Conservation (phyloP, 768 basidiomycete genomes). For the Pleurotus salmoneostramineus region DNA sequence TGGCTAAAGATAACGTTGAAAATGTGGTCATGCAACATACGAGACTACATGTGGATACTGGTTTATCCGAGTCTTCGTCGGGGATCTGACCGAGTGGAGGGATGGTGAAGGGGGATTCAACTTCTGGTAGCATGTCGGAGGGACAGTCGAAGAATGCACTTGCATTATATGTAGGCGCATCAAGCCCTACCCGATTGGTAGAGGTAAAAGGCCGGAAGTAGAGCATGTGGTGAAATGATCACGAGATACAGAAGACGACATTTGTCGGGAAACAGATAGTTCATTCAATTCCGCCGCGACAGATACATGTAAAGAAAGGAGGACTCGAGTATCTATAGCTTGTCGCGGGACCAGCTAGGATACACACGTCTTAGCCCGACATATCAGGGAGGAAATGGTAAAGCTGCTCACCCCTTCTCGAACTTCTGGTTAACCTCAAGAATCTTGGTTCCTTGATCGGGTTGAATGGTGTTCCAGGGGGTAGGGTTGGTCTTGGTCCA, state of each 20-base stretch:
- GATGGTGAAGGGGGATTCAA: constrained; percentile 4
- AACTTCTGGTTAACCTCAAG: constrained; percentile 70
- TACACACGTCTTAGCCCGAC: background rate
- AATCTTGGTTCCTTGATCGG: constrained; percentile 71
- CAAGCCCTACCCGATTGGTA: background rate
- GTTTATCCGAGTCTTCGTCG: constrained; percentile 31
- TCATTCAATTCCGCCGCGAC: background rate
- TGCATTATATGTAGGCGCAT: background rate
- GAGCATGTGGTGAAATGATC: background rate
- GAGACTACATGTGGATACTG: constrained; percentile 31
- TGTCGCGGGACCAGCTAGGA: constrained; percentile 72
- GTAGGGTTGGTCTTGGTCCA: constrained; percentile 74
- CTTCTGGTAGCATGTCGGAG: background rate
- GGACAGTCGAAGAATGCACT: no score
- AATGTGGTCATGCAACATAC: constrained; percentile 23
- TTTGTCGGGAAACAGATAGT: no score
- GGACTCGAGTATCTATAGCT: constrained; percentile 41
- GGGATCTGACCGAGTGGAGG: constrained; percentile 15
- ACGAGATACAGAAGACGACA: background rate
- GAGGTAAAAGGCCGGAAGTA: background rate
- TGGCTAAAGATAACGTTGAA: background rate
- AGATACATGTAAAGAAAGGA: background rate
- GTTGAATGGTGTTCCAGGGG: constrained; percentile 84
- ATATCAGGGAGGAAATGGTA: constrained; percentile 6
- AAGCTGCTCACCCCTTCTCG: constrained; percentile 54